Evolutionary conservation across 2,329 filamentous ascomycete species (phyloP), one percentile per base, ranked within the genome.

Genomic region (Hymenoscyphus infarciens): DNA sequence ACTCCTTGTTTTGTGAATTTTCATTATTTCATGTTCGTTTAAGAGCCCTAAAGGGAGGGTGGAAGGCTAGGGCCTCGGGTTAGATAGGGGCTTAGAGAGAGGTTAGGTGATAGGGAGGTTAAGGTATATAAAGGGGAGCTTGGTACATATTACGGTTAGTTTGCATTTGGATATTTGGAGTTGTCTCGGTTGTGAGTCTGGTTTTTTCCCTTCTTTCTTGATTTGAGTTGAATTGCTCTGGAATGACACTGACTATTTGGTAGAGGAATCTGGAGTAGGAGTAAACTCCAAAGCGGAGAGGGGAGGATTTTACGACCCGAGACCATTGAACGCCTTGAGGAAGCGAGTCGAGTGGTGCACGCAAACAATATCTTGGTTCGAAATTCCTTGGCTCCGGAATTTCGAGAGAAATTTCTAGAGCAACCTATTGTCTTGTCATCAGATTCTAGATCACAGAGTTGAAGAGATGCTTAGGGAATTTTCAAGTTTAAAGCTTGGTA

Each of bases 41-140:
- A 4, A 1, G 1, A 27, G 25, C 25, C 25, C 25, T 27, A 27
- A n/a, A n/a, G n/a, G n/a, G n/a, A n/a, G n/a, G n/a, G 59, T 67
- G 64, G 64, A 69, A 64, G 55, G 19, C 64, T 1, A 49, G 62
- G 19, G 55, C 16, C 64, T 1, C 39, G 62, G 19, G 57, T 68
- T 2, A 67, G 65, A 57, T 69, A 66, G 31, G 66, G 67, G 1
- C 66, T 64, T 52, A 68, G 67, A 56, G 67, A 70, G 57, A 68
- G 27, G 66, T 70, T 10, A 56, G 56, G 42, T 69, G 31, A 56
- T 68, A 58, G 62, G 38, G n/a, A 57, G 64, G 19, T 49, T 66
- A 13, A 54, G 63, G 33, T 61, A 68, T 59, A 65, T 69, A 64
- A 69, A 67, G 57, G 66, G 61, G 5, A 66, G 64, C 7, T 55